These are phyloP conservation scores for Sextonia rubra DNA, from an alignment of 164 flowering plant genomes.

Conservation along the genomic window DNA sequence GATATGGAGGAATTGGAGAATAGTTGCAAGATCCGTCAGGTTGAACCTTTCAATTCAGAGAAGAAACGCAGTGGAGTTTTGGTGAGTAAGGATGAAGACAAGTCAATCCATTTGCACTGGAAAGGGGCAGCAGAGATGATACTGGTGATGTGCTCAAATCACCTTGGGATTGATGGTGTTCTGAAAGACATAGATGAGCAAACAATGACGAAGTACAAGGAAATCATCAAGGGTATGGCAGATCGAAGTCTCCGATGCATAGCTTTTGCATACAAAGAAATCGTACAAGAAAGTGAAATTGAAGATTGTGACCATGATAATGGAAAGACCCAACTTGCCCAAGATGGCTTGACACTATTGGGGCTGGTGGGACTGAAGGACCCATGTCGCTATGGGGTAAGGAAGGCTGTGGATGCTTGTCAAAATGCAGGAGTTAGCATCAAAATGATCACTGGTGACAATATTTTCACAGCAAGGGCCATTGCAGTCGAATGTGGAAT, in stretches of 20 bases:
- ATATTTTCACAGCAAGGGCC: constrained; percentile 54
- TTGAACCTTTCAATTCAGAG: constrained; percentile 41
- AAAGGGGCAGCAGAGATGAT: constrained; percentile 85
- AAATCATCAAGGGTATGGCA: constrained; percentile 30
- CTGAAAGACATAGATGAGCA: constrained; percentile 10
- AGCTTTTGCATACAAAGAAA: constrained; percentile 22
- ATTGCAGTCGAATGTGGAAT: constrained; percentile 64
- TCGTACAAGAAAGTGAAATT: constrained; percentile 1
- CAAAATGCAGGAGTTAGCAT: constrained; percentile 44
- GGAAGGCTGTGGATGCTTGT: constrained; percentile 43
- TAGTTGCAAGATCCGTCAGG: constrained; percentile 20
- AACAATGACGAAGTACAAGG: constrained; percentile 9
- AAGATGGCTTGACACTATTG: constrained; percentile 30
- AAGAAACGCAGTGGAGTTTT: constrained; percentile 47
- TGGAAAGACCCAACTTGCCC: constrained; percentile 14
- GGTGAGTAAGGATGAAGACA: constrained; percentile 28
- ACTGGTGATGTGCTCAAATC: constrained; percentile 50
- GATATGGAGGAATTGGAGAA: constrained; percentile 20
- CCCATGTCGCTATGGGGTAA: constrained; percentile 54
- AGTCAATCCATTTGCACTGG: constrained; percentile 53
- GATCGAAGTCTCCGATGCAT: constrained; percentile 29
- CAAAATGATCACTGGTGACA: constrained; percentile 67
- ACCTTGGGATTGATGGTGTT: constrained; percentile 11
- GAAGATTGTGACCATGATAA: constrained; percentile 2
- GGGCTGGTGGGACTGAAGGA: constrained; percentile 55